Conservation (phyloP, 2,329 filamentous ascomycete genomes). For the Magnaporthiopsis incrustans region DNA sequence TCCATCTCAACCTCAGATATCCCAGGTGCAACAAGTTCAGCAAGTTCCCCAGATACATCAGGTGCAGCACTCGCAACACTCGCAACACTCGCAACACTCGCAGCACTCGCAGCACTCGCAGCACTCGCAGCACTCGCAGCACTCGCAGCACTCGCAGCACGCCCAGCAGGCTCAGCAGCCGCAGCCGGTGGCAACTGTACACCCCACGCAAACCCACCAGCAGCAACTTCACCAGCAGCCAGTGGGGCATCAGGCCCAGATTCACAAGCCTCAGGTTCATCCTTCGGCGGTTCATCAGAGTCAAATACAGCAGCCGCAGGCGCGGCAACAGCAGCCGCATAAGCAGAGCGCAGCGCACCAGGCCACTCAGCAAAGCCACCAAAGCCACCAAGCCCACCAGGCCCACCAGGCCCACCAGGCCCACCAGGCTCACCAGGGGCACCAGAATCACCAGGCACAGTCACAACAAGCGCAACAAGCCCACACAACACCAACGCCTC, state of each 20-base stretch:
- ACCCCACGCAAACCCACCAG: constrained; percentile 3
- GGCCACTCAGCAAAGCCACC: constrained; percentile 13
- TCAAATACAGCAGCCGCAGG: constrained; percentile 3
- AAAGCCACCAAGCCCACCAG: constrained; percentile 19
- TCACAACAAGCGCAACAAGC: constrained; percentile 24
- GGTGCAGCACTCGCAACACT: constrained; percentile 15
- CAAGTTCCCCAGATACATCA: constrained; percentile 23
- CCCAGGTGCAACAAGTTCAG: constrained; percentile 14
- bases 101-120: constrained; percentile 11
- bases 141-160: constrained; percentile 11
- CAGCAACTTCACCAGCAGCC: constrained; percentile 6
- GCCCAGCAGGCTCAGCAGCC: constrained; percentile 15
- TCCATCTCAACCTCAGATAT: constrained; percentile 12
- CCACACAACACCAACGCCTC: constrained; percentile 20
- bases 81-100: neutral
- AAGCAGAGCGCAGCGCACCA: constrained; percentile 12
- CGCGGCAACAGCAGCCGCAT: neutral
- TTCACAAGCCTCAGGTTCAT: constrained; percentile 5
- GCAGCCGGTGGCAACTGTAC: constrained; percentile 4
- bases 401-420: constrained; percentile 19
- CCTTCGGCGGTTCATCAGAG: constrained; percentile 3
- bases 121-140: constrained; percentile 14
- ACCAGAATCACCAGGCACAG: constrained; percentile 25
- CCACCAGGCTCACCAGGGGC: constrained; percentile 24
- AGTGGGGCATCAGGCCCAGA: constrained; percentile 3